Evolutionary conservation across 768 basidiomycete genomes (phyloP).

Genomic region (Leccinum uliginosum): DNA sequence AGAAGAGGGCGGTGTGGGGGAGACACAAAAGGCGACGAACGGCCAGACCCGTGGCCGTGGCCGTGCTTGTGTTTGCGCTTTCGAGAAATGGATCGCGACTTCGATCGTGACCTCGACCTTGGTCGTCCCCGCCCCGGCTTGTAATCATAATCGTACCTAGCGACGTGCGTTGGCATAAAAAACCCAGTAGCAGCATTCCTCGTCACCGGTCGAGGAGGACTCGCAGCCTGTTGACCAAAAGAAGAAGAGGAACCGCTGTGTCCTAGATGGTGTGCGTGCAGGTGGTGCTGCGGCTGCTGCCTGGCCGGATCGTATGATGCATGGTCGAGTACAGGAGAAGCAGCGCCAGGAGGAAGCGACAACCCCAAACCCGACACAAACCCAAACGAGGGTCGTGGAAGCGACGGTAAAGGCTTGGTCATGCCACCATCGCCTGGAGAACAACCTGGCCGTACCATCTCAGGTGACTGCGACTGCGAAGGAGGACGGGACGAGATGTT

Average conservation of each 20-base stretch:
- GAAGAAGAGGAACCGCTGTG: background rate
- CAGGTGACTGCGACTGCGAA: background rate
- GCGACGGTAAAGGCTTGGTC: background rate
- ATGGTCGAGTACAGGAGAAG: background rate
- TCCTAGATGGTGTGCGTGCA: background rate
- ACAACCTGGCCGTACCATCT: background rate
- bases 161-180: background rate
- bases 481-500: slow-evolving; percentile 13
- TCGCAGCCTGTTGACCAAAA: background rate
- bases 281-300: background rate
- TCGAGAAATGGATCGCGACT: background rate
- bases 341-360: background rate
- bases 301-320: background rate
- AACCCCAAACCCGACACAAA: background rate
- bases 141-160: background rate
- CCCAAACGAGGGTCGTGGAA: background rate
- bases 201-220: background rate
- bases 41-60: slow-evolving; percentile 6
- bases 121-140: background rate
- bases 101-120: background rate
- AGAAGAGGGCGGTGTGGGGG: background rate
- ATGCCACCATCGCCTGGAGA: background rate
- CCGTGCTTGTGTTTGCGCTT: background rate
- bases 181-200: background rate
- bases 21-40: slow-evolving; percentile 5